Conservation (phyloP, 2,329 filamentous ascomycete genomes). For the Clarireedia monteithiana region DNA sequence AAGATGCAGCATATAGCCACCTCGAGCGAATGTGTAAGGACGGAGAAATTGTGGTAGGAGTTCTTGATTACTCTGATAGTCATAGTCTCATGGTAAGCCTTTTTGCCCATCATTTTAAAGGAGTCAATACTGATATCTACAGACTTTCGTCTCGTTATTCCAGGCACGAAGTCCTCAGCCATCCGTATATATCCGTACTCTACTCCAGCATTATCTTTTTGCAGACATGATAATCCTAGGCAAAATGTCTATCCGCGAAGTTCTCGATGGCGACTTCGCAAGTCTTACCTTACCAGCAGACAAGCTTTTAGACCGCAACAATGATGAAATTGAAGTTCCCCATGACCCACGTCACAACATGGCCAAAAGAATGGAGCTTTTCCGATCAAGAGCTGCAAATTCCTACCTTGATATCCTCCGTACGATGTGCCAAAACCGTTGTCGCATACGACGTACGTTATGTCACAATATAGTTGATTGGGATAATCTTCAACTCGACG, state of each 20-base stretch:
- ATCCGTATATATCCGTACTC: slow-evolving; percentile 71
- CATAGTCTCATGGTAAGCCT: slow-evolving; percentile 59
- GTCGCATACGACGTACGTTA: slow-evolving; percentile 80
- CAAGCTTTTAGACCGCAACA: slow-evolving; percentile 61
- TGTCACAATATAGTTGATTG: slow-evolving; percentile 77
- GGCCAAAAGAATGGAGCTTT: slow-evolving; percentile 64
- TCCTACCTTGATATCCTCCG: slow-evolving; percentile 79
- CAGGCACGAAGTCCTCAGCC: slow-evolving; percentile 76
- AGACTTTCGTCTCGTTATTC: slow-evolving; percentile 69
- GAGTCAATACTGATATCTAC: not conserved
- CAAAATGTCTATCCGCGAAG: slow-evolving; percentile 58
- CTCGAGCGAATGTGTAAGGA: slow-evolving; percentile 66
- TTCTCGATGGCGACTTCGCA: slow-evolving; percentile 77
- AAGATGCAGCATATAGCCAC: slow-evolving; percentile 62
- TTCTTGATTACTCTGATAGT: slow-evolving; percentile 60
- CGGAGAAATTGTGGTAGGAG: slow-evolving; percentile 57
- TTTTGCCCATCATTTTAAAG: not conserved
- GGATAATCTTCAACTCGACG: slow-evolving; percentile 76
- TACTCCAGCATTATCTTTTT: slow-evolving; percentile 70
- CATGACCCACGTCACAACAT: slow-evolving; percentile 68
- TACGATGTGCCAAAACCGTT: slow-evolving; percentile 82
- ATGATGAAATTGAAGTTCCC: slow-evolving; percentile 68
- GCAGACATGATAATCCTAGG: slow-evolving; percentile 64
- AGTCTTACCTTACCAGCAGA: slow-evolving; percentile 67
- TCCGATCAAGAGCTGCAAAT: slow-evolving; percentile 52